Base-by-base conservation (phyloP, 306 rosid genomes). In the Lathyrus tuberosus region DNA sequence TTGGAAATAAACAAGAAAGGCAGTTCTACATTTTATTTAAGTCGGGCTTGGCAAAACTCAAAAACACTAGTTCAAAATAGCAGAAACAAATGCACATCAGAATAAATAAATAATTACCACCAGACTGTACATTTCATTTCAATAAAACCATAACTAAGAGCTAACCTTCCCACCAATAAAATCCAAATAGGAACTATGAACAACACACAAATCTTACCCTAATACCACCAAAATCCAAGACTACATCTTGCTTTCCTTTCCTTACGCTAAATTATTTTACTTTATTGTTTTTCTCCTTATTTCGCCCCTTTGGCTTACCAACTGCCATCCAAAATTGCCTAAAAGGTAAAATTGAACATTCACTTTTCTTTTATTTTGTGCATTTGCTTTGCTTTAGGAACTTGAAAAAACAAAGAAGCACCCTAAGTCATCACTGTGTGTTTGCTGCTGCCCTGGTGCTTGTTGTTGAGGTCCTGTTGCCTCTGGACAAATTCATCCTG, bases 371-470 rank as follows among this genome's bases (percentile, higher is more conserved):
- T 70, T 53, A 64, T 43, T 40, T 70, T 54, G 61, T 66, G 79
- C 73, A 75, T 43, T 66, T 43, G 15, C 42, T 65, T 47, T 40
- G 30, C 74, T 31, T 24, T 22, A 58, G 67, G 51, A 63, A 12
- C 7, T n/a, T 4, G 62, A 46, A 78, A 69, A 65, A 76, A 62
- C 48, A 17, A 6, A 49, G 37, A 41, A 33, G 16, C 43, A 13
- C 22, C 57, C 73, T 79, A 88, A 40, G 90, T 86, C 92, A 85
- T 82, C 24, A 92, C 91, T 0, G 90, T 85, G 76, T 80, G 86
- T 69, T 78, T 85, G 83, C 82, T 51, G 75, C 86, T 62, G 56
- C 71, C 93, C 47, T 80, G 47, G 20, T 72, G 81, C 73, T 82
- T 83, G 75, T 79, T 81, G 82, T 62, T 73, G 49, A 66, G 71